These are phyloP conservation scores for Wickerhamiella australiensis DNA, from an alignment of 805 yeast genomes.

Conservation along the genomic window DNA sequence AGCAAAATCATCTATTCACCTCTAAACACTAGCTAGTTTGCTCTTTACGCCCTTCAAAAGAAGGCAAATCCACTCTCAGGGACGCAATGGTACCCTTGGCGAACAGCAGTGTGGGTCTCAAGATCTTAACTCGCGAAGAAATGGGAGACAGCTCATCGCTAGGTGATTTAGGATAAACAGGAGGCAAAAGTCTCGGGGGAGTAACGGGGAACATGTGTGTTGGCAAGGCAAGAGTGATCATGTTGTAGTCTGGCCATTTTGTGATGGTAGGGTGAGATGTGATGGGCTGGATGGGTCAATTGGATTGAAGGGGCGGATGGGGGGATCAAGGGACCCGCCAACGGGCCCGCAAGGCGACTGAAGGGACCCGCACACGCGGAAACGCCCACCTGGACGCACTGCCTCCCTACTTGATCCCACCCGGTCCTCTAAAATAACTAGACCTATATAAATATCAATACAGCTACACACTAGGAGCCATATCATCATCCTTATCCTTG, in stretches of 20 bases:
- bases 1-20: no score
- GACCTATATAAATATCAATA: neutral
- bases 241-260: no score
- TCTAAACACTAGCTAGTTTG: no score
- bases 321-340: no score
- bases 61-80: neutral
- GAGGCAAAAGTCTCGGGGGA: neutral
- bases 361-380: no score
- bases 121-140: neutral
- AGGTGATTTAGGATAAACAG: neutral
- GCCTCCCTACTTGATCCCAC: no score
- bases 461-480: conserved; percentile 20
- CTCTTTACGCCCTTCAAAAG: neutral
- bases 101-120: neutral
- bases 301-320: no score
- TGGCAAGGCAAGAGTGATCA: neutral
- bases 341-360: no score
- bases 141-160: neutral
- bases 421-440: no score
- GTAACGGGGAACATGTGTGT: neutral
- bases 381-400: no score
- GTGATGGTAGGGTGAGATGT: neutral
- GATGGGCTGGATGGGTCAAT: no score
- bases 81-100: neutral
- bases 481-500: conserved; percentile 25